Base-by-base conservation (phyloP, 345 rosid genomes). In the Crucihimalaya himalaica region DNA sequence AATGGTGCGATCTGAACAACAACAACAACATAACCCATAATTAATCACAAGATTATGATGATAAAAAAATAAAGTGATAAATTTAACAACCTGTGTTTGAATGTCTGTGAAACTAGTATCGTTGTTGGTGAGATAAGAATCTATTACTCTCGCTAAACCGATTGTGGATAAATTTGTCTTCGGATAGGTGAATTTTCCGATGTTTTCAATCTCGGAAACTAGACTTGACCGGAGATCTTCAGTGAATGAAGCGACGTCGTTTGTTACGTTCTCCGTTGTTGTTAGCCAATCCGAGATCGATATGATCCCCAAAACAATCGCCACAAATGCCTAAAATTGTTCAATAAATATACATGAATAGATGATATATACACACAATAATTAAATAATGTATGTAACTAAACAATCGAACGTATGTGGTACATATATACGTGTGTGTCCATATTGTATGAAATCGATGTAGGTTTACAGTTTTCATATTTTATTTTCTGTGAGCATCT, bases 91-190 rank as follows among this genome's bases (percentile, higher is more conserved):
- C 73, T 64, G 31, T 50, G 68, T 56, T 71, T 77, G 68, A 29
- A 66, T 77, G 20, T 65, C 32, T 21, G 31, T 51, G 58, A 71
- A 71, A 25, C 39, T 16, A 42, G 18, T 57, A 16, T 15, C 16
- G 31, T 71, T 71, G 19, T 31, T 40, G 43, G 20, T 65, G 51
- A 66, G 43, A 65, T 42, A 27, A 23, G 77, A 71, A 65, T 77
- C 69, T 39, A 77, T 32, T 16, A 66, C 32, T 42, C 27, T 57
- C 7, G 81, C 73, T 58, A 77, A 77, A 65, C 69, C 58, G 55
- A 53, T 59, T 3, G 63, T 25, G n/a, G 72, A 59, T 65, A 16
- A 18, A 21, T 19, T 66, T 14, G 34, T 32, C 1, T 40, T 40
- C 2, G 10, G 57, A 61, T 57, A 66, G 0, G 15, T 39, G 2